Evolutionary conservation across 2,329 filamentous ascomycete genomes (phyloP).

Genomic region (Dryadomyces quercus-mongolicae): DNA sequence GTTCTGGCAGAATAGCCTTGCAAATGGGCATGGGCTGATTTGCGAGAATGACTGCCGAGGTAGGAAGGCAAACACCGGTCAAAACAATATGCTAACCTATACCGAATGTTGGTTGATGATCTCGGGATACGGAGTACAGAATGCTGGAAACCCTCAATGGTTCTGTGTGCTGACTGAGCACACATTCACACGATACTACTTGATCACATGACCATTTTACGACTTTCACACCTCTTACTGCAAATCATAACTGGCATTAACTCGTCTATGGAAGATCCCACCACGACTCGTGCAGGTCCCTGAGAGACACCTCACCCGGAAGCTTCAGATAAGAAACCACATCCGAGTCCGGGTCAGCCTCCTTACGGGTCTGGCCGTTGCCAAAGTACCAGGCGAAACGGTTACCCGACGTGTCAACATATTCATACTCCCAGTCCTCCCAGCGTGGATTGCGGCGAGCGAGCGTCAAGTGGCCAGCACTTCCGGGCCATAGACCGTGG

Average conservation of each 20-base stretch:
- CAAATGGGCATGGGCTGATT: too few relatives aligned
- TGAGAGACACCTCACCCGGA: constrained; percentile 44
- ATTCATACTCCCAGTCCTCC: constrained; percentile 21
- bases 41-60: too few relatives aligned
- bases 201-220: neutral
- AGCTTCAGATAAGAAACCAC: constrained; percentile 30
- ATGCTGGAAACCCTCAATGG: too few relatives aligned
- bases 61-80: too few relatives aligned
- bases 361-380: constrained; percentile 29
- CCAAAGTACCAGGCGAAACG: constrained; percentile 30
- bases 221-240: too few relatives aligned
- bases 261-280: constrained; percentile 30
- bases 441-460: constrained; percentile 17
- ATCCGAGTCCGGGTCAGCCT: constrained; percentile 26
- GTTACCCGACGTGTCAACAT: constrained; percentile 32
- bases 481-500: constrained; percentile 16
- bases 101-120: too few relatives aligned
- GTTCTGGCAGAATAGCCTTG: too few relatives aligned
- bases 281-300: constrained; percentile 56
- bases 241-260: neutral
- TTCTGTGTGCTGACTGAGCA: too few relatives aligned
- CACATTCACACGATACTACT: neutral
- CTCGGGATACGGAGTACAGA: too few relatives aligned
- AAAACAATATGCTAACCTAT: too few relatives aligned
- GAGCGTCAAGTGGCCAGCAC: constrained; percentile 15